Percentiles rank a stretch among this genome's conserved stretches.
These are phyloP conservation scores for Ogataea trehaloabstinens DNA, from an alignment of 805 yeast genomes.

Conservation along the genomic window DNA sequence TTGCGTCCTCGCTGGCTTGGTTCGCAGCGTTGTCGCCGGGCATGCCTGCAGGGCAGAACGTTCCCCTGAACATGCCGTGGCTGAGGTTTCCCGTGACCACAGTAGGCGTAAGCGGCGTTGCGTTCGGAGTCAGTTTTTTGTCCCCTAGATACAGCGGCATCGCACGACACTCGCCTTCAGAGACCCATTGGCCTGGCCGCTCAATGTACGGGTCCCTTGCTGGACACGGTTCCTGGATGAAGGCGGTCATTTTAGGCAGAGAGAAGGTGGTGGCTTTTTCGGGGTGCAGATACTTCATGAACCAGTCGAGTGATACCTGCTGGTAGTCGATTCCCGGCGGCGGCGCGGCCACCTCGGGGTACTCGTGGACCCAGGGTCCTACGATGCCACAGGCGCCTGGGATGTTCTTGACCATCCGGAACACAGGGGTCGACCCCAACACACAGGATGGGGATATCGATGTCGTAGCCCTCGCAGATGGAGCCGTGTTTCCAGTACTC, in stretches of 20 bases:
- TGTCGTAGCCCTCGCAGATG: constrained; percentile 37
- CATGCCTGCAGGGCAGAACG: constrained; percentile 44
- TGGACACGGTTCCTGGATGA: constrained; percentile 38
- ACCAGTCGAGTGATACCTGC: constrained; percentile 40
- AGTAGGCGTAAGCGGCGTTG: constrained; percentile 8
- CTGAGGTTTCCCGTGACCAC: constrained; percentile 18
- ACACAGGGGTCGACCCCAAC: constrained; percentile 43
- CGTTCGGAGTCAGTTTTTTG: constrained; percentile 11
- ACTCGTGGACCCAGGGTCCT: constrained; percentile 50
- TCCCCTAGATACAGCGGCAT: constrained; percentile 8
- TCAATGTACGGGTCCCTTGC: constrained; percentile 34
- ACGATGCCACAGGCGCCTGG: constrained; percentile 35
- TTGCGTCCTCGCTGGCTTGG: constrained; percentile 39
- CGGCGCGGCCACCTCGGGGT: constrained; percentile 45
- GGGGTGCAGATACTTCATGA: constrained; percentile 33
- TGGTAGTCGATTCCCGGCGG: constrained; percentile 41
- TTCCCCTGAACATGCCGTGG: constrained; percentile 42
- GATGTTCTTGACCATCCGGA: constrained; percentile 39
- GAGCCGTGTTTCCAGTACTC: constrained; percentile 47
- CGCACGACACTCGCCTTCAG: constrained; percentile 17
- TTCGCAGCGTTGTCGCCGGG: constrained; percentile 44
- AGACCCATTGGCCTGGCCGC: constrained; percentile 40
- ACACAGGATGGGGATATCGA: constrained; percentile 40
- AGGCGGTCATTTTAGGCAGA: constrained; percentile 37
- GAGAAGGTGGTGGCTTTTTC: constrained; percentile 15